Evolutionary conservation across 345 rosid species (phyloP), one percentile per base, ranked within the genome.

Genomic region (Lagerstroemia speciosa): DNA sequence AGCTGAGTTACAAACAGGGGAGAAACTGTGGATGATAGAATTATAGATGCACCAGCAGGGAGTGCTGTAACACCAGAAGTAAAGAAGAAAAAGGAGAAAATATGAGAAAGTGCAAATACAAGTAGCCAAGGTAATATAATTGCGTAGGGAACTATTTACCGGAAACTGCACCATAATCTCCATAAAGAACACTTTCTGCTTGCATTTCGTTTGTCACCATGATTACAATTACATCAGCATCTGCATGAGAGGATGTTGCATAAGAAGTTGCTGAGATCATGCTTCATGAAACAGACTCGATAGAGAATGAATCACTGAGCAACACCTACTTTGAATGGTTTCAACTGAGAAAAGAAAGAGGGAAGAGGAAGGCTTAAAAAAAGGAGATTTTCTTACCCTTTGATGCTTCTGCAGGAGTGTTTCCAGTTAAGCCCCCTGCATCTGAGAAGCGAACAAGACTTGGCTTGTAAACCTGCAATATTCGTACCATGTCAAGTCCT

Each of bases 201-300:
- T 90, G 98, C 72, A 78, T 78, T 81, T 93, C 98, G 74, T 90
- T 90, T 69, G 97, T 86, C 68, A 93, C 98, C 98, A 93, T 93
- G 76, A 93, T 69, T 62, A 93, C 83, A 69, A 93, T 88, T 74
- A 93, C 81, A 79, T 90, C 91, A 70, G 85, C 89, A 80, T 84
- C 98, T 93, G 83, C 52, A 53, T 34, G 36, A 22, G 1, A 19
- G 43, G 19, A 64, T 12, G 22, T 64, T 34, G 26, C 45, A 34
- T 34, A 19, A 63, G n/a, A n/a, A 1, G 41, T 36, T 22, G 22
- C 2, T 34, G 60, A 53, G 60, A n/a, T 26, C 60, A 53, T 8
- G 8, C 60, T 53, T n/a, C 12, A 53, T 26, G 27, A n/a, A 26
- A 53, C 15, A 27, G 32, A 19, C 57, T 2, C 27, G 1, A 10